phyloP scores from a whole-genome alignment of 108 stramenopile genomes.

The Skeletonema marinoi region DNA sequence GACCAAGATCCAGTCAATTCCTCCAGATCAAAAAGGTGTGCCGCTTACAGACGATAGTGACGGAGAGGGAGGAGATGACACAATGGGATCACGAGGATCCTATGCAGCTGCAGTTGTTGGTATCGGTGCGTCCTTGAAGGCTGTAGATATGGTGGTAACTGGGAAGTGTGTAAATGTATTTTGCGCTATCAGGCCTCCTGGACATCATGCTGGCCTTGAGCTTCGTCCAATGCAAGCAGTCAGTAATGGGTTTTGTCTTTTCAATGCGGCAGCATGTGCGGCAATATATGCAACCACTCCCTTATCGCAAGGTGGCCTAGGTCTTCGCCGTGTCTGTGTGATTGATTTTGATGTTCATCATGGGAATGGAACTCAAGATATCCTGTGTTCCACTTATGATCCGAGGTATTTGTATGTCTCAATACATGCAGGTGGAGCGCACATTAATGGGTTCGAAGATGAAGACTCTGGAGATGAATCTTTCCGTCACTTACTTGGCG shows the following conservation, averaged over 20 bases:
- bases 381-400: constrained; percentile 87
- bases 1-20: constrained; percentile 54
- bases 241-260: constrained; percentile 96
- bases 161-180: constrained; percentile 88
- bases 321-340: constrained; percentile 83
- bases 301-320: constrained; percentile 75
- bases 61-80: constrained; percentile 87
- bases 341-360: constrained; percentile 97
- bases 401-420: constrained; percentile 91
- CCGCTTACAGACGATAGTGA: constrained; percentile 86
- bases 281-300: constrained; percentile 93
- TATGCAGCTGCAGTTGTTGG: constrained; percentile 89
- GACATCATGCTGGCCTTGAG: constrained; percentile 91
- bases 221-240: constrained; percentile 89
- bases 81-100: constrained; percentile 82
- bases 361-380: constrained; percentile 94
- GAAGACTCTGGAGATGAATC: constrained; percentile 61
- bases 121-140: constrained; percentile 85
- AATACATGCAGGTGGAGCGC: constrained; percentile 82
- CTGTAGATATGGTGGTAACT: constrained; percentile 85
- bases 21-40: constrained; percentile 54
- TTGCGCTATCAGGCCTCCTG: constrained; percentile 91
- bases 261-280: constrained; percentile 96
- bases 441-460: constrained; percentile 74
- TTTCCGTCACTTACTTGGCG: constrained; percentile 45